Percentiles rank a stretch among this genome's conserved stretches.
Evolutionary conservation across 371 early-diverging fungal species (phyloP).

Genomic region (Actinomucor elegans): DNA sequence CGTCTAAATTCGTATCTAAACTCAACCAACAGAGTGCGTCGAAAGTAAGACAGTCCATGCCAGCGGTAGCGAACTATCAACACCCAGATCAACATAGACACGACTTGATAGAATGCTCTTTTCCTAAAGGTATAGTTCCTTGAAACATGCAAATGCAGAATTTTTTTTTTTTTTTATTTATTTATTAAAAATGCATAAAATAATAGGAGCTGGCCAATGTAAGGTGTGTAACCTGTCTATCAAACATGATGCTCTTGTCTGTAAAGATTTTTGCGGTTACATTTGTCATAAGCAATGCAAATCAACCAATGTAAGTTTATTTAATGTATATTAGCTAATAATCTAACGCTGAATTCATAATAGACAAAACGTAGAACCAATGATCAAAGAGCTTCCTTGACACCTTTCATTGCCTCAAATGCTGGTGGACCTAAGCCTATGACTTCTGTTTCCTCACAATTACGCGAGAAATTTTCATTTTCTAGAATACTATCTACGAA

Average conservation of each 20-base stretch:
- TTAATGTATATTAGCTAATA: too few relatives aligned
- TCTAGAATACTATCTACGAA: constrained; percentile 26
- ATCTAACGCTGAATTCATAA: too few relatives aligned
- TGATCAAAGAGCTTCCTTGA: not conserved
- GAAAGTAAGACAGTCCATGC: constrained; percentile 5
- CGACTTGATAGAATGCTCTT: constrained; percentile 44
- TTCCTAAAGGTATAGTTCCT: constrained; percentile 45
- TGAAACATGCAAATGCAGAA: too few relatives aligned
- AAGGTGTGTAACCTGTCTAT: constrained; percentile 38
- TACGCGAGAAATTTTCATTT: constrained; percentile 34
- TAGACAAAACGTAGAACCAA: not conserved
- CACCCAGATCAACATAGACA: constrained; percentile 20
- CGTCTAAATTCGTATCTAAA: too few relatives aligned
- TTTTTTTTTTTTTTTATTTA: too few relatives aligned
- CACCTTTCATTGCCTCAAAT: too few relatives aligned
- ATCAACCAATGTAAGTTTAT: not conserved
- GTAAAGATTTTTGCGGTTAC: constrained; percentile 41
- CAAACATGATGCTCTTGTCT: constrained; percentile 39
- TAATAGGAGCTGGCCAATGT: constrained; percentile 33
- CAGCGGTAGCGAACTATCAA: not conserved
- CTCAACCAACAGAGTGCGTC: too few relatives aligned
- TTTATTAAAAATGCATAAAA: too few relatives aligned
- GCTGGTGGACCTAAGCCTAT: constrained; percentile 23
- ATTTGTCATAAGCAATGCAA: constrained; percentile 49
- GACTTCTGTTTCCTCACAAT: constrained; percentile 34